These are phyloP conservation scores for Scenedesmus sp. DNA, from an alignment of 163 green algal species.

Conservation along the genomic window DNA sequence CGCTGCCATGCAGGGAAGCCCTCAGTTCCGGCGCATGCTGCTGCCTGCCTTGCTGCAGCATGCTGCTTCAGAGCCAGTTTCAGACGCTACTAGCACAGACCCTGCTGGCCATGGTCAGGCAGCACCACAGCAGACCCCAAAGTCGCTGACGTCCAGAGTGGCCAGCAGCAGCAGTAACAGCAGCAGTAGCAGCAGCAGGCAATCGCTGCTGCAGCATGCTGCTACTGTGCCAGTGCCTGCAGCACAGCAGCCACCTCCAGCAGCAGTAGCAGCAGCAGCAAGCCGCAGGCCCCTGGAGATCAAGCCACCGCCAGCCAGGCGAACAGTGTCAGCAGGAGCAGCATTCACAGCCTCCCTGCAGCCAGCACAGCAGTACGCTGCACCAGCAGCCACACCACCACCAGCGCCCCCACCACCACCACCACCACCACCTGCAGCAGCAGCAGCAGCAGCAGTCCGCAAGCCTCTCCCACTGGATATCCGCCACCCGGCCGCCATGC, in stretches of 20 bases:
- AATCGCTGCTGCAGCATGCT: neutral
- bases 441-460: neutral
- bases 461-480: neutral
- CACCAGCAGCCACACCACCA: neutral
- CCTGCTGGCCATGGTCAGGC: neutral
- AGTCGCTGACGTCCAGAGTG: neutral
- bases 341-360: too few relatives aligned
- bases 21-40: neutral
- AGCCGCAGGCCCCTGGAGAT: neutral
- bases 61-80: neutral
- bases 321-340: neutral
- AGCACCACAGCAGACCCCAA: neutral
- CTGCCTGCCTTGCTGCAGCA: neutral
- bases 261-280: neutral
- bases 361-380: neutral
- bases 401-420: too few relatives aligned
- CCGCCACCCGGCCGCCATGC: neutral
- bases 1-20: neutral
- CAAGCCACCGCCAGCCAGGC: neutral
- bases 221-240: neutral
- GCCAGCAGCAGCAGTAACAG: neutral
- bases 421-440: neutral
- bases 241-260: neutral
- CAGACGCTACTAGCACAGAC: neutral
- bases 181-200: neutral